These are phyloP conservation scores for Lactarius sp. DNA, from an alignment of 768 basidiomycete genomes.

Conservation along the genomic window DNA sequence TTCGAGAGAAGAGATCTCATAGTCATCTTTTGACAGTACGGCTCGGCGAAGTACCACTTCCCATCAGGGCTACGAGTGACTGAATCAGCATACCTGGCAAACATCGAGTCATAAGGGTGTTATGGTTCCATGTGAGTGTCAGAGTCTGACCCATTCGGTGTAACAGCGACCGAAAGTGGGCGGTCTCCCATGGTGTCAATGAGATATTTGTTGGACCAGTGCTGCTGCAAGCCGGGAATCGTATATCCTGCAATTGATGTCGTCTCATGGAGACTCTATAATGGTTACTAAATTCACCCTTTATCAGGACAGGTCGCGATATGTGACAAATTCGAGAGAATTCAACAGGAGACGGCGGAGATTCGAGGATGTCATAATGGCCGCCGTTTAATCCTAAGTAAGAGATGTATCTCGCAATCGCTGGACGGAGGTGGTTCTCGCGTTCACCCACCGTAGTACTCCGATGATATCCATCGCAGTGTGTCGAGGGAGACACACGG, in stretches of 20 bases:
- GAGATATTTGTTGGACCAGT: conserved; percentile 69
- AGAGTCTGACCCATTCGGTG: conserved; percentile 68
- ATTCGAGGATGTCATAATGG: conserved; percentile 44
- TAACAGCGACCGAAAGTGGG: conserved; percentile 68
- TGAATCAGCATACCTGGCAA: conserved; percentile 68
- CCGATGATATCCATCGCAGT: conserved; percentile 36
- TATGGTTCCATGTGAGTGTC: neutral
- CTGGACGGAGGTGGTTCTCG: neutral
- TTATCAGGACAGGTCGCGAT: conserved; percentile 69
- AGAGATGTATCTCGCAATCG: neutral
- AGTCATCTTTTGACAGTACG: conserved; percentile 61
- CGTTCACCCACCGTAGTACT: conserved; percentile 33
- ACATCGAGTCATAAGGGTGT: conserved; percentile 11
- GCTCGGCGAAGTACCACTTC: conserved; percentile 70
- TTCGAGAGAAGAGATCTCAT: conserved; percentile 49
- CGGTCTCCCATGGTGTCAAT: conserved; percentile 47
- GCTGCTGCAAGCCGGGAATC: conserved; percentile 42
- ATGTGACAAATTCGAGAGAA: conserved; percentile 64
- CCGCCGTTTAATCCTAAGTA: conserved; percentile 55
- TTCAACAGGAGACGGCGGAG: conserved; percentile 60
- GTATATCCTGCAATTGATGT: conserved; percentile 39
- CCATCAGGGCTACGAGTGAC: conserved; percentile 51
- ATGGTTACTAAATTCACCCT: conserved; percentile 39
- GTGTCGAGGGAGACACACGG: conserved; percentile 12
- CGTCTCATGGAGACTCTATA: neutral